These are phyloP conservation scores for Acer yangbiense DNA, from an alignment of 345 rosid species.

Conservation along the genomic window DNA sequence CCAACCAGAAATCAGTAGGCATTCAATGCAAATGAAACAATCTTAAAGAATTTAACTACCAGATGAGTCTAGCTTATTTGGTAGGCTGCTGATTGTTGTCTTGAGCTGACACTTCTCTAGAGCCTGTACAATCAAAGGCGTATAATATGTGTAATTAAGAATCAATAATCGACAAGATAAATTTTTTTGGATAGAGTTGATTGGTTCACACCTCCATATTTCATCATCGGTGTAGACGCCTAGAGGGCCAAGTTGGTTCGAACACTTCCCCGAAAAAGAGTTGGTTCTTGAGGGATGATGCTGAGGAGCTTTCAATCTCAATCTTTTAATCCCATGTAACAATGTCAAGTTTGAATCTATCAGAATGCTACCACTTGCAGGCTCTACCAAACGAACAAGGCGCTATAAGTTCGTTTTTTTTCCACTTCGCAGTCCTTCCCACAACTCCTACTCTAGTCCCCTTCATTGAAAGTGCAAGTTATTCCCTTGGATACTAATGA, in stretches of 20 bases:
- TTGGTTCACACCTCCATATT: constrained; percentile 73
- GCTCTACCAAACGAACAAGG: constrained; percentile 85
- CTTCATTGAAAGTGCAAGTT: constrained; percentile 37
- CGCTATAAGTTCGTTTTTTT: constrained; percentile 85
- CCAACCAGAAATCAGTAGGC: neutral
- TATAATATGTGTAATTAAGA: neutral
- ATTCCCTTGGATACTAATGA: constrained; percentile 37
- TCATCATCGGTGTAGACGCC: constrained; percentile 70
- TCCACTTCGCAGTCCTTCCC: constrained; percentile 93
- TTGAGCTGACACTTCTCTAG: constrained; percentile 80
- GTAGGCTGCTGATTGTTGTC: constrained; percentile 53
- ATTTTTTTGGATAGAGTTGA: neutral
- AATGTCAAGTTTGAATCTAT: too few relatives aligned
- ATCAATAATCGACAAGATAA: neutral
- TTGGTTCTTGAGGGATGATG: too few relatives aligned
- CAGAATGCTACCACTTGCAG: constrained; percentile 64
- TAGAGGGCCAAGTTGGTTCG: constrained; percentile 83
- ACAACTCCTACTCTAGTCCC: constrained; percentile 78
- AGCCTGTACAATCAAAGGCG: constrained; percentile 42
- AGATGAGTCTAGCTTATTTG: constrained; percentile 65
- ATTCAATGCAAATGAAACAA: too few relatives aligned
- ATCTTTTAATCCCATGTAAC: too few relatives aligned
- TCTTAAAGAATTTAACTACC: constrained; percentile 28
- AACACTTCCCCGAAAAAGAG: too few relatives aligned
- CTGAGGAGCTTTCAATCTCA: too few relatives aligned